These are phyloP conservation scores for Trichomonas tenax DNA, from an alignment of 208 protist genomes.

Conservation along the genomic window DNA sequence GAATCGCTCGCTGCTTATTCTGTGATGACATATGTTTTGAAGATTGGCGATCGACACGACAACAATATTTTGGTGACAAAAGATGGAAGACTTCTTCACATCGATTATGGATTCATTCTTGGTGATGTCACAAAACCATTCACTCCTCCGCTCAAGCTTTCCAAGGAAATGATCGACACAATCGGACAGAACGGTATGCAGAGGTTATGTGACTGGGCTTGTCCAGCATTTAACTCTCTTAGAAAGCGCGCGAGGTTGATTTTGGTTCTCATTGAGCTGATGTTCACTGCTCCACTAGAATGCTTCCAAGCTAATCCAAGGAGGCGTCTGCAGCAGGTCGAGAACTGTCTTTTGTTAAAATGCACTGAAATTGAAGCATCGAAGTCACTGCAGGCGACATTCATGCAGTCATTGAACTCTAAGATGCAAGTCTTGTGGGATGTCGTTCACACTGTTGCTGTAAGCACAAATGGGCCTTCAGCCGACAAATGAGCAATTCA, in stretches of 20 bases:
- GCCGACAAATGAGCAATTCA: neutral
- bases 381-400: neutral
- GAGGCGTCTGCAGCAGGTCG: neutral
- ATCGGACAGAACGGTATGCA: slow-evolving; percentile 22
- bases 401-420: neutral
- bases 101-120: slow-evolving; percentile 24
- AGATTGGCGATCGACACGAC: slow-evolving; percentile 25
- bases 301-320: neutral
- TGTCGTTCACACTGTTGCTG: neutral
- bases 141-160: slow-evolving; percentile 75
- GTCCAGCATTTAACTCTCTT: slow-evolving; percentile 71
- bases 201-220: neutral
- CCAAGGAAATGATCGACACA: slow-evolving; percentile 50
- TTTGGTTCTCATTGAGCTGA: slow-evolving; percentile 70
- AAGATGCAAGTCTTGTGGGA: neutral
- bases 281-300: slow-evolving; percentile 35
- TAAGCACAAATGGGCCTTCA: neutral
- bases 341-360: neutral
- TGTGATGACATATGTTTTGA: neutral
- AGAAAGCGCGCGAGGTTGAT: slow-evolving; percentile 72
- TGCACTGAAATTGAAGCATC: neutral
- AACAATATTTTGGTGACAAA: slow-evolving; percentile 25
- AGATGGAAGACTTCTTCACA: slow-evolving; percentile 20
- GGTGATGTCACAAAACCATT: slow-evolving; percentile 63
- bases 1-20: neutral